These are phyloP conservation scores for Acrocalymma vagum DNA, from an alignment of 2,329 filamentous ascomycete species.

Conservation along the genomic window DNA sequence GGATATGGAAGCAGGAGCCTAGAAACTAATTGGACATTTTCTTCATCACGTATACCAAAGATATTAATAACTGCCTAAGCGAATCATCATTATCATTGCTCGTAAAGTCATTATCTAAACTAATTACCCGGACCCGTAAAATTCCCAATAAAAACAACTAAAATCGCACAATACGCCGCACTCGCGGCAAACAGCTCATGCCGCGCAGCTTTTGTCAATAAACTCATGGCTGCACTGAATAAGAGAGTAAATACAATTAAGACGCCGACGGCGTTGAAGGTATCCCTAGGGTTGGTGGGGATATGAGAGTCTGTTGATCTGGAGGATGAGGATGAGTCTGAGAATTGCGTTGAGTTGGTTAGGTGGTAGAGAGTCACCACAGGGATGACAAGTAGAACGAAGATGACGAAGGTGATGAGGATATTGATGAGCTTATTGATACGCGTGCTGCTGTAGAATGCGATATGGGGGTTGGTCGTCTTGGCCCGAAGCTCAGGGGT, in stretches of 20 bases:
- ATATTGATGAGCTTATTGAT: constrained; percentile 52
- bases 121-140: no score
- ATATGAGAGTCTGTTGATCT: no score
- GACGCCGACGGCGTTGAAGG: constrained; percentile 51
- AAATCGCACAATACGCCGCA: constrained; percentile 49
- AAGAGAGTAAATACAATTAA: constrained; percentile 52
- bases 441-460: constrained; percentile 46
- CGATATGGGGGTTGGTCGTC: constrained; percentile 41
- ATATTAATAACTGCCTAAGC: no score
- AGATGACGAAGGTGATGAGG: constrained; percentile 54
- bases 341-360: constrained; percentile 39
- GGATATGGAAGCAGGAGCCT: no score
- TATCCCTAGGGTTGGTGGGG: no score
- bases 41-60: no score
- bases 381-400: constrained; percentile 51
- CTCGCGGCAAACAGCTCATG: constrained; percentile 50
- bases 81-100: no score
- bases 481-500: constrained; percentile 50
- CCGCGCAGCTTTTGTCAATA: constrained; percentile 45
- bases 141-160: constrained; percentile 52
- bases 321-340: constrained; percentile 40
- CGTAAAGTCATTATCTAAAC: no score
- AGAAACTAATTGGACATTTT: no score
- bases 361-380: constrained; percentile 52
- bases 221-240: constrained; percentile 47